Evolutionary conservation across 768 basidiomycete genomes (phyloP).

Genomic region (Exsudoporus frostii): DNA sequence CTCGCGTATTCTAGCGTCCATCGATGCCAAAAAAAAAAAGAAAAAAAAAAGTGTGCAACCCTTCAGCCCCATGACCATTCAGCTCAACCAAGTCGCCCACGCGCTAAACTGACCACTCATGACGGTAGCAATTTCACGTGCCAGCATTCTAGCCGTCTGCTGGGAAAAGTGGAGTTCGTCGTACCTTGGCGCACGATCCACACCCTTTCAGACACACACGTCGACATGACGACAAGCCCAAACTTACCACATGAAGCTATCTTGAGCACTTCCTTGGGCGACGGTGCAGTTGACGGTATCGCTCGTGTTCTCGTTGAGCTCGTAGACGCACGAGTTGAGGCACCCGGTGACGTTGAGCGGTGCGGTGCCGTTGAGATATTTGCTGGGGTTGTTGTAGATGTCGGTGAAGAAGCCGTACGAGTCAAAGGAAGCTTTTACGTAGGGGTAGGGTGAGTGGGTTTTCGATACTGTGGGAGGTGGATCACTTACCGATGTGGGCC

Average conservation of each 20-base stretch:
- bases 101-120: constrained; percentile 41
- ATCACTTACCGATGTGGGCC: constrained; percentile 53
- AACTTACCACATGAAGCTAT: constrained; percentile 60
- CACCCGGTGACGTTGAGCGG: constrained; percentile 57
- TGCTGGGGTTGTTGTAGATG: constrained; percentile 48
- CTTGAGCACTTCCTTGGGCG: constrained; percentile 36
- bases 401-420: constrained; percentile 59
- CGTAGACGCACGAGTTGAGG: constrained; percentile 46
- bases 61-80: neutral
- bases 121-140: constrained; percentile 46
- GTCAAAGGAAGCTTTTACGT: constrained; percentile 59
- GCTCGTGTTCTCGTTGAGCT: constrained; percentile 21
- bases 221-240: neutral
- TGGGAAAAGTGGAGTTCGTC: constrained; percentile 63
- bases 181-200: constrained; percentile 4
- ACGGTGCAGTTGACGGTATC: constrained; percentile 33
- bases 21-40: neutral
- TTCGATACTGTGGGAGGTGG: neutral
- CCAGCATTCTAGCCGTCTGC: constrained; percentile 53
- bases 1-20: neutral
- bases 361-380: constrained; percentile 62
- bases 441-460: neutral
- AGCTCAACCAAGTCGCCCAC: constrained; percentile 54
- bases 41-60: neutral
- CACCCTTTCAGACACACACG: neutral